Evolutionary conservation across 2,329 filamentous ascomycete species (phyloP), one percentile per base, ranked within the genome.

Genomic region (Alternaria tenuissima): DNA sequence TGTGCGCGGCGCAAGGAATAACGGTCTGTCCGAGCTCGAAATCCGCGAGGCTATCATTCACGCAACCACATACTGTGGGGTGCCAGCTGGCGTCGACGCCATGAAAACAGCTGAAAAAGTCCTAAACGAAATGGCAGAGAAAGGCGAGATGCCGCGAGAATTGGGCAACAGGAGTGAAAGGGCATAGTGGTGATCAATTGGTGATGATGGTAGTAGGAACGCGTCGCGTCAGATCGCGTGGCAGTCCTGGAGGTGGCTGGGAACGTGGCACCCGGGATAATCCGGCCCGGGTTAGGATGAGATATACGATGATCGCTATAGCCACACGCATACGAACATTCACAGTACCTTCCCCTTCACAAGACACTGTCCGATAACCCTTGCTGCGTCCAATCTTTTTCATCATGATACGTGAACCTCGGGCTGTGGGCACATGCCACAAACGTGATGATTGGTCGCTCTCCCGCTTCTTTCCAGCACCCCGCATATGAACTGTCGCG

Each of bases 1-100:
- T 71, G 81, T 88, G n/a, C 80, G 86, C 22, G 88, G 88, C 0
- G 88, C 88, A 1, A 76, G 87, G 64, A 88, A 86, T 65, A 90
- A 90, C 65, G 88, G 88, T 0, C 77, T 87, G 11, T 84, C 81
- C 0, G 87, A 89, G 69, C 72, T 86, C 18, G 88, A 90, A 75
- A 88, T 90, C 52, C 79, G 88, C 18, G 88, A 90, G 76, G 84
- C 86, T 9, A 79, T 84, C 32, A 69, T 84, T 63, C 82, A 84
- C 67, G 81, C 81, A 6, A 80, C 81, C 3, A 82, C 81, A 26
- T 87, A 86, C 65, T 85, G 82, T 65, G 85, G 85, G 6, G 82
- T 84, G 63, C 85, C 84, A 30, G 83, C 84, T 5, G 85, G 84
- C 6, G 82, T 86, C 36, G 85, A 86, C 62, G 85, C 82, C 0